A percentile compares a stretch with the other conserved stretches of the same genome.
phyloP scores from a whole-genome alignment of 1,139 yeast species.

The Protomyces gravidus region DNA sequence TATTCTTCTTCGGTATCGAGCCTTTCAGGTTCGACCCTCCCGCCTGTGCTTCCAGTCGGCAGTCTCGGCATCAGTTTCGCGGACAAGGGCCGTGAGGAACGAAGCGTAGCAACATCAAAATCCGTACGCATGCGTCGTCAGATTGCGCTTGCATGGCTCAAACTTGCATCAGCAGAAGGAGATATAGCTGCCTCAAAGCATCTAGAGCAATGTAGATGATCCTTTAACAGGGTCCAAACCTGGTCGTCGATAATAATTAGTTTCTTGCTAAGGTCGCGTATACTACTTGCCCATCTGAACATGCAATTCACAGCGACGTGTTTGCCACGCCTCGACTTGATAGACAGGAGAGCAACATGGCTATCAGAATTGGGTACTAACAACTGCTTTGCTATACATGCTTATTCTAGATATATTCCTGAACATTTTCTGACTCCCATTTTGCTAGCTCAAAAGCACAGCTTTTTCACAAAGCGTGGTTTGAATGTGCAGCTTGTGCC shows the following conservation, averaged over 20 bases:
- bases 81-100: not conserved
- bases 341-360: too few species aligned
- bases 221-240: too few species aligned
- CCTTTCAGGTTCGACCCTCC: not conserved
- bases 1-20: not conserved
- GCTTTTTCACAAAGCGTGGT: constrained; percentile 48
- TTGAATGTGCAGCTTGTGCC: constrained; percentile 62
- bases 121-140: not conserved
- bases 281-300: too few species aligned
- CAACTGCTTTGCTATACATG: not conserved
- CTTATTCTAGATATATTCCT: constrained; percentile 43
- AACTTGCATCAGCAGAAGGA: constrained; percentile 7
- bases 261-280: too few species aligned
- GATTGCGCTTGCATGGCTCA: constrained; percentile 14
- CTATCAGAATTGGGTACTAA: not conserved
- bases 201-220: not conserved
- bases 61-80: not conserved
- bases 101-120: not conserved
- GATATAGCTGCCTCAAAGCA: constrained; percentile 1
- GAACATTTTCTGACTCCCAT: constrained; percentile 90
- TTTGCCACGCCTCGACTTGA: too few species aligned
- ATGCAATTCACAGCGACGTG: too few species aligned
- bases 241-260: not conserved
- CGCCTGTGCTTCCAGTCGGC: not conserved
- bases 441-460: constrained; percentile 62